A percentile compares a stretch with the other conserved stretches of the same genome.
Conservation (phyloP, 176 grass and related monocot genomes). For the Coix lacrymajobi region DNA sequence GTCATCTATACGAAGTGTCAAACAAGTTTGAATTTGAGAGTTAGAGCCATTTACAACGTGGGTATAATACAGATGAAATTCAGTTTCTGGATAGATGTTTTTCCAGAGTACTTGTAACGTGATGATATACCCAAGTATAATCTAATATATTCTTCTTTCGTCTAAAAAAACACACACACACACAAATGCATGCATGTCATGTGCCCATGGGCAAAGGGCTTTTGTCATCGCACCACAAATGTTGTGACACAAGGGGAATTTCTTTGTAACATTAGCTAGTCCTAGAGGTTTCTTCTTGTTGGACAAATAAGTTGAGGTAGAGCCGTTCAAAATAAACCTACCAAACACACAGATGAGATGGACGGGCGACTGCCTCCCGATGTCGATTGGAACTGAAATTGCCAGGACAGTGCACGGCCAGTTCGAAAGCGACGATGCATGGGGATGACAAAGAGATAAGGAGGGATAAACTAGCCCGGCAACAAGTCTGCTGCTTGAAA, state of each 20-base stretch:
- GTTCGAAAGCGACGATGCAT: not conserved
- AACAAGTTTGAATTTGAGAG: no score
- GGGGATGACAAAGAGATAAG: not conserved
- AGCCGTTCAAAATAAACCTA: not conserved
- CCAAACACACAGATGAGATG: not conserved
- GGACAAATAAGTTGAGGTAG: not conserved
- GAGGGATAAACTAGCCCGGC: not conserved
- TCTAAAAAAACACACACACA: no score
- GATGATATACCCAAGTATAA: no score
- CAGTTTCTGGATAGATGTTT: no score
- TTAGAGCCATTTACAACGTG: no score
- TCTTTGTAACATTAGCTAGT: not conserved
- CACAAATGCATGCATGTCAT: not conserved
- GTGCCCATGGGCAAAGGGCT: not conserved
- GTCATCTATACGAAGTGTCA: no score
- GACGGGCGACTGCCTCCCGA: not conserved
- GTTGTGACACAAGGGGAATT: not conserved
- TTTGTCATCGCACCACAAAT: not conserved
- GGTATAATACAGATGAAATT: no score
- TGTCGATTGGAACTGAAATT: not conserved
- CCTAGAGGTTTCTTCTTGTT: no score
- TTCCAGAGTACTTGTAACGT: no score
- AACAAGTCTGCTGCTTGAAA: not conserved
- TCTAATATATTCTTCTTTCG: no score
- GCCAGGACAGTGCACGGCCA: not conserved